Percentiles rank a stretch among this genome's conserved stretches.
phyloP scores from a whole-genome alignment of 768 basidiomycete genomes.

The Austroboletus eburneus region DNA sequence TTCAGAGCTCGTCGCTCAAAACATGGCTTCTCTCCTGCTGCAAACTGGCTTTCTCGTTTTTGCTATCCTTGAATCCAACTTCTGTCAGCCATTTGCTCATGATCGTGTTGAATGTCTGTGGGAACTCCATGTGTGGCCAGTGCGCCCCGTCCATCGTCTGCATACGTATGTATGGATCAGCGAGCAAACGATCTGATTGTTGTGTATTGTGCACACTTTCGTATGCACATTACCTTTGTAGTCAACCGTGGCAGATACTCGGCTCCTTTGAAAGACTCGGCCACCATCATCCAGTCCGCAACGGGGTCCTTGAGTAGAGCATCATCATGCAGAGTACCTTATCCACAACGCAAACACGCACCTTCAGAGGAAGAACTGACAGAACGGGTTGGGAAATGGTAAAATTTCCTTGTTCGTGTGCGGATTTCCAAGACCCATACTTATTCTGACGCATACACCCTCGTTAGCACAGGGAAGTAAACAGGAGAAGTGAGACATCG shows the following conservation, averaged over 20 bases:
- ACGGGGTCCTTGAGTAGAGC: slow-evolving; percentile 36
- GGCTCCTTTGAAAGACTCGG: slow-evolving; percentile 24
- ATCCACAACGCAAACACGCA: too few species aligned
- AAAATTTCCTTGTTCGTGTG: slow-evolving; percentile 38
- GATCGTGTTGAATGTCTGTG: slow-evolving; percentile 46
- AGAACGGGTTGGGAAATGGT: slow-evolving; percentile 41
- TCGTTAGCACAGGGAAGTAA: slow-evolving; percentile 1
- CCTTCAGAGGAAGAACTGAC: slow-evolving; percentile 37
- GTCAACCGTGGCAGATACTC: slow-evolving; percentile 34
- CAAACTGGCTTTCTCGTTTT: not conserved
- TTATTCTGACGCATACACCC: slow-evolving; percentile 33
- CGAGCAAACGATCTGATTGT: slow-evolving; percentile 3
- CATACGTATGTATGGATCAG: slow-evolving; percentile 25
- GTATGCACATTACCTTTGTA: slow-evolving; percentile 29
- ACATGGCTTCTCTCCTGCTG: not conserved
- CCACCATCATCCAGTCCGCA: slow-evolving; percentile 38
- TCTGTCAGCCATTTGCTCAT: slow-evolving; percentile 49
- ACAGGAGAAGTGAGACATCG: too few species aligned
- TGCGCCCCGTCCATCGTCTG: slow-evolving; percentile 55
- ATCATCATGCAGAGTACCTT: not conserved
- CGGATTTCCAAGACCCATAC: slow-evolving; percentile 34
- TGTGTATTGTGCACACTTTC: not conserved
- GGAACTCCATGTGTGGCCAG: slow-evolving; percentile 65
- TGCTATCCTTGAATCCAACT: not conserved
- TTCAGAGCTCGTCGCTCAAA: slow-evolving; percentile 18